Evolutionary conservation across 306 rosid genomes (phyloP).

Genomic region (Geum urbanum): DNA sequence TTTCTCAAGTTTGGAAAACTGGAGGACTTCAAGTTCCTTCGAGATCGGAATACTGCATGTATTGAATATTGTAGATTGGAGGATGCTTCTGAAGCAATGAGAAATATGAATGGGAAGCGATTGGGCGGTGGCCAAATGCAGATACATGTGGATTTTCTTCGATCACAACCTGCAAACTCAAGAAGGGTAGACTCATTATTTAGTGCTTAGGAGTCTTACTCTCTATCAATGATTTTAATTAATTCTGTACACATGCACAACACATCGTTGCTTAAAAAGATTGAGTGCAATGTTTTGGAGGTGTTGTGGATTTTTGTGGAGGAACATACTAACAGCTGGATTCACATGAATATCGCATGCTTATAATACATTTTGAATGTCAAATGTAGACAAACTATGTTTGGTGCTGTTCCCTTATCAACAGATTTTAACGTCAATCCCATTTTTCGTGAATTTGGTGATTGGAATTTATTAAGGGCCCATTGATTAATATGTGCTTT

Average conservation of each 20-base stretch:
- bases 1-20: conserved; percentile 78
- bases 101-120: conserved; percentile 79
- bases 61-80: conserved; percentile 76
- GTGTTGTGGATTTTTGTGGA: not conserved
- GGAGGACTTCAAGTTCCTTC: conserved; percentile 77
- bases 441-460: too few species aligned
- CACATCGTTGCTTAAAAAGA: not conserved
- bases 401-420: not conserved
- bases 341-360: not conserved
- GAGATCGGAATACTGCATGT: conserved; percentile 87
- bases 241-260: not conserved
- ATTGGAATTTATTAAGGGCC: not conserved
- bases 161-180: conserved; percentile 51
- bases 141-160: conserved; percentile 86
- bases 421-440: not conserved
- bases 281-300: not conserved
- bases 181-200: conserved; percentile 55
- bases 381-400: not conserved
- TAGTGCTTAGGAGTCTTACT: conserved; percentile 15
- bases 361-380: not conserved
- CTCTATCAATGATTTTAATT: not conserved
- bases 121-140: conserved; percentile 85
- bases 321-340: not conserved
- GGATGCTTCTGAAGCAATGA: conserved; percentile 88
- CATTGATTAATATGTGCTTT: not conserved